These are phyloP conservation scores for Colletotrichum aenigma DNA, from an alignment of 2,329 filamentous ascomycete genomes.

Conservation along the genomic window DNA sequence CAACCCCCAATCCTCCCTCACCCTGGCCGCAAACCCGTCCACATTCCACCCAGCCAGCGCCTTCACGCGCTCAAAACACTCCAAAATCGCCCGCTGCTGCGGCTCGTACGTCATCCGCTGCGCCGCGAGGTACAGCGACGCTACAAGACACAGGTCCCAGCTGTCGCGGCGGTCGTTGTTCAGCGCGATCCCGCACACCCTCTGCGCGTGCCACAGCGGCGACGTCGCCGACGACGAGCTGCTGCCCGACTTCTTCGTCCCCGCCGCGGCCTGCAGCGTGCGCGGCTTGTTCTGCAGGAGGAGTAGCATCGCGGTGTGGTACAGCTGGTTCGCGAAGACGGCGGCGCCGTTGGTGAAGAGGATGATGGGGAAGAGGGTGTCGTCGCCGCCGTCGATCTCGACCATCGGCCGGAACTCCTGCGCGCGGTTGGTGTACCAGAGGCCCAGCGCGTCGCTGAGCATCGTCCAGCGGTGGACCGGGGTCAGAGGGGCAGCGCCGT, in stretches of 20 bases:
- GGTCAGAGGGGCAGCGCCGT: not conserved
- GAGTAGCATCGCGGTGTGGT: constrained; percentile 59
- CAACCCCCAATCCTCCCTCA: constrained; percentile 29
- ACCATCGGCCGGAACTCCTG: constrained; percentile 36
- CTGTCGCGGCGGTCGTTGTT: constrained; percentile 47
- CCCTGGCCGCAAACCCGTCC: constrained; percentile 25
- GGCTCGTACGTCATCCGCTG: constrained; percentile 51
- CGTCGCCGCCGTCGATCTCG: constrained; percentile 32
- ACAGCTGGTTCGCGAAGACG: constrained; percentile 58
- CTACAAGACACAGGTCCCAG: constrained; percentile 54
- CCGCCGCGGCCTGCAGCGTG: constrained; percentile 34
- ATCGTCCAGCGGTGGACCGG: constrained; percentile 32
- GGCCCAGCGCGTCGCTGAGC: constrained; percentile 31
- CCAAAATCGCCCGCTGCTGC: constrained; percentile 47
- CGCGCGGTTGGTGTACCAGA: constrained; percentile 36
- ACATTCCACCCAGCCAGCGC: constrained; percentile 46
- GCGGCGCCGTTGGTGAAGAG: constrained; percentile 42
- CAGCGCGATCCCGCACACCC: constrained; percentile 53
- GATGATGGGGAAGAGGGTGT: constrained; percentile 36
- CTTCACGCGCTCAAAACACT: constrained; percentile 39
- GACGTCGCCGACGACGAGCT: constrained; percentile 35
- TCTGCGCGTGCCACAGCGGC: constrained; percentile 51
- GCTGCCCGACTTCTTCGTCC: constrained; percentile 27
- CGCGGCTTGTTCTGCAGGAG: constrained; percentile 56
- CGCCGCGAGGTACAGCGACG: constrained; percentile 48